phyloP scores from a whole-genome alignment of 2,329 filamentous ascomycete genomes.

The Pseudogymnoascus sp. region DNA sequence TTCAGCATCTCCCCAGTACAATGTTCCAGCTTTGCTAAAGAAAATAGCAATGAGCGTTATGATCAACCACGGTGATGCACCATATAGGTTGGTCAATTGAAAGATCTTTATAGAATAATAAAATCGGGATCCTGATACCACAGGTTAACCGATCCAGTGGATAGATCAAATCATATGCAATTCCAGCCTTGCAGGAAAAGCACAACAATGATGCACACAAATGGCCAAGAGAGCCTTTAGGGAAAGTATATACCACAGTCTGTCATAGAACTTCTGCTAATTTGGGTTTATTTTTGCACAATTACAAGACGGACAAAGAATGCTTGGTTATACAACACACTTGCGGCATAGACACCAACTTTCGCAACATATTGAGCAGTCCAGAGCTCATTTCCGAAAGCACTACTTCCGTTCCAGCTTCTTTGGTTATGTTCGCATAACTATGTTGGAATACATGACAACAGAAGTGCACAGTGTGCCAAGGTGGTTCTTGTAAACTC shows the following conservation, averaged over 20 bases:
- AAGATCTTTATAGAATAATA: neutral
- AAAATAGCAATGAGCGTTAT: neutral
- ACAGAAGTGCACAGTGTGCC: neutral
- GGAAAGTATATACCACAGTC: neutral
- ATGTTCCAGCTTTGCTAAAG: neutral
- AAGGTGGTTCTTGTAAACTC: neutral
- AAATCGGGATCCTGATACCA: neutral
- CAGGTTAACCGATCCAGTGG: neutral
- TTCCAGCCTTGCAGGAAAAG: neutral
- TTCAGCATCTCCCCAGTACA: neutral
- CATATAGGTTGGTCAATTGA: neutral
- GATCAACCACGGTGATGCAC: neutral
- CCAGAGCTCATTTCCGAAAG: neutral
- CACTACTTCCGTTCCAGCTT: neutral
- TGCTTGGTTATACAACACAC: neutral
- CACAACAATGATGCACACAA: neutral
- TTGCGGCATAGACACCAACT: neutral
- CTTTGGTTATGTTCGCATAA: too few species aligned
- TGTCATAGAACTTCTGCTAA: neutral
- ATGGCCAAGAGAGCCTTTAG: neutral
- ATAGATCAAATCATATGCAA: neutral
- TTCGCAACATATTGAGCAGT: neutral
- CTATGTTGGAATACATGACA: neutral
- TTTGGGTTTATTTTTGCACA: neutral
- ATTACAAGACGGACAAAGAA: neutral